Evolutionary conservation across 805 yeast genomes (phyloP), one percentile per base, ranked within the genome.

Genomic region (Ogataea polymorpha): DNA sequence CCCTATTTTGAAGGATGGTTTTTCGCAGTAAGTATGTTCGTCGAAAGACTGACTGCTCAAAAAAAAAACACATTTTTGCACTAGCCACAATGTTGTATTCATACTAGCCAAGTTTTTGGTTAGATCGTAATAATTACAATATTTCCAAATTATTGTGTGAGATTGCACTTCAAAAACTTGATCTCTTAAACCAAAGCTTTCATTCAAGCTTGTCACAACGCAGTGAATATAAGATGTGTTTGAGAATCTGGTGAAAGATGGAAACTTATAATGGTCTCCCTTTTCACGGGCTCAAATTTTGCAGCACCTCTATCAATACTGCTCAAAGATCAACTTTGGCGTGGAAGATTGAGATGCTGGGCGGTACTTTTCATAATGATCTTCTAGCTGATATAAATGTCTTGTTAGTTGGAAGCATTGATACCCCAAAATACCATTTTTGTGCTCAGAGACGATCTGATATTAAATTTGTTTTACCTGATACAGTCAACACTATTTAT

Each of bases 311-410:
- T 4, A 59, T 80, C 23, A 61, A 65, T 3, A 55, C 68, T 8
- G 56, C 61, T 3, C 55, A 62, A 24, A 67, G 77, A 47, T 65
- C 68, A 17, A 70, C 65, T 12, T 53, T 80, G 20, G 66, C 72
- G 2, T 56, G 62, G 8, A 72, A 71, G 53, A 70, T 82, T 42
- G 56, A 62, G 20, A 63, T 70, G 7, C 66, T 83, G 58, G 91
- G 90, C 6, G 90, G 89, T 1, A 54, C 51, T 8, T 75, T 71
- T 49, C 68, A 72, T 43, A 69, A 70, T 30, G 82, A 82, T 52
- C 60, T 83, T 49, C 77, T 81, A 67, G 74, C 79, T 35, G 80
- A 79, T 55, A 81, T 77, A 2, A 70, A 74, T 39, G 74, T 75
- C 29, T 59, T 84, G 18, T 67, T 84, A 5, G 80, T 82, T 23